Evolutionary conservation across 306 rosid genomes (phyloP).

Genomic region (Ceratonia siliqua): DNA sequence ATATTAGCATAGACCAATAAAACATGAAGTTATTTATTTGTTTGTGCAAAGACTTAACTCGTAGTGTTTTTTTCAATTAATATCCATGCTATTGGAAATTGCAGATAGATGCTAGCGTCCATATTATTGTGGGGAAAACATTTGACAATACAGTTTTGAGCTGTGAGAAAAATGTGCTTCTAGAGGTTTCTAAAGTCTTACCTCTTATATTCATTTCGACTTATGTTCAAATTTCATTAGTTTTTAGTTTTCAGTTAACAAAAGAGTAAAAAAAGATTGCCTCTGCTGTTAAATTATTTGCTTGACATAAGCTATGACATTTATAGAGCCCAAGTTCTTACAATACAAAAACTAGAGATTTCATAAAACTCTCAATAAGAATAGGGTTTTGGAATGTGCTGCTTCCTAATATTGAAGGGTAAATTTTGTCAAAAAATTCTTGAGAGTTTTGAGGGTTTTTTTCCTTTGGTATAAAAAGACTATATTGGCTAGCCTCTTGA

Average conservation of each 20-base stretch:
- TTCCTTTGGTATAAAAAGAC: no score
- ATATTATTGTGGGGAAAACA: constrained; percentile 66
- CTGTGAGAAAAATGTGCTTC: constrained; percentile 62
- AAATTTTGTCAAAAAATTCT: background rate
- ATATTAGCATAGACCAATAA: no score
- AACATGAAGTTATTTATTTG: no score
- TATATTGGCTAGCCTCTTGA: no score
- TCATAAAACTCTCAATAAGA: background rate
- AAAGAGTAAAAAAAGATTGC: no score
- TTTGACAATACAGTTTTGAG: constrained; percentile 65
- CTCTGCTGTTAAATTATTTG: no score
- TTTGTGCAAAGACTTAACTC: background rate
- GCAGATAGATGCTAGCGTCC: constrained; percentile 68
- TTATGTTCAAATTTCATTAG: no score
- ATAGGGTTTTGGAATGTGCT: no score
- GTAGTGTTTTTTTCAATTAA: background rate
- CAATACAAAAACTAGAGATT: background rate
- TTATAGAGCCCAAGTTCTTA: background rate
- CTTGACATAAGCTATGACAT: background rate
- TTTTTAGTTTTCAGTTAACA: no score
- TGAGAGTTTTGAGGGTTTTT: no score
- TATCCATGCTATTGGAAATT: constrained; percentile 24
- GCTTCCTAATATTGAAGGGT: background rate
- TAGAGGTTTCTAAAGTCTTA: constrained; percentile 63
- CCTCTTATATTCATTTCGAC: constrained; percentile 2